These are phyloP conservation scores for Ophiosphaerella narmari DNA, from an alignment of 2,329 filamentous ascomycete genomes.

Conservation along the genomic window DNA sequence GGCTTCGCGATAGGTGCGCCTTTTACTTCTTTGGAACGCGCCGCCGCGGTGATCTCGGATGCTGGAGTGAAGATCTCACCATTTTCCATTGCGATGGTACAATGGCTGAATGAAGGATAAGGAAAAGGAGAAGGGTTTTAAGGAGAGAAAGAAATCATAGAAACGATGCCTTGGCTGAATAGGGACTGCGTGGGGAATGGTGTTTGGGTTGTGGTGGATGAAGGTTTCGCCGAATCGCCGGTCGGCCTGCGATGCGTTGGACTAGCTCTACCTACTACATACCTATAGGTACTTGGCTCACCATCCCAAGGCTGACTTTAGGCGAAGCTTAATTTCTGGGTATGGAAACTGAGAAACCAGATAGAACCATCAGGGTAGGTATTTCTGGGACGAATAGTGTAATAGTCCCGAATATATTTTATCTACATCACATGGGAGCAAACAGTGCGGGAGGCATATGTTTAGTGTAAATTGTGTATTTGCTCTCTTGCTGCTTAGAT, in stretches of 20 bases:
- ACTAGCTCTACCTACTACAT: no score
- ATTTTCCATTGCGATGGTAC: conserved; percentile 41
- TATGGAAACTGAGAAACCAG: no score
- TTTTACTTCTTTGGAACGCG: conserved; percentile 1
- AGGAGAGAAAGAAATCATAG: conserved; percentile 25
- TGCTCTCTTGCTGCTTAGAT: conserved; percentile 37
- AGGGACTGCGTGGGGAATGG: conserved; percentile 2
- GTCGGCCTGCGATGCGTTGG: no score
- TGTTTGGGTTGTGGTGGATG: conserved; percentile 14
- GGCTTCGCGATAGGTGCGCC: conserved; percentile 19
- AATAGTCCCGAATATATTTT: neutral
- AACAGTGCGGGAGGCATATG: neutral
- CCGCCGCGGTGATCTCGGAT: conserved; percentile 41
- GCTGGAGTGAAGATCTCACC: conserved; percentile 44
- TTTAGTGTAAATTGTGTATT: conserved; percentile 27
- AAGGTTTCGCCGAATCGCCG: conserved; percentile 21
- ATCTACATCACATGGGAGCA: neutral
- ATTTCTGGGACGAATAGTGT: neutral
- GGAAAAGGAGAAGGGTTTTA: neutral
- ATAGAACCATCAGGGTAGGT: no score
- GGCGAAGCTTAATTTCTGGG: no score
- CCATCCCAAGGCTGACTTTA: no score
- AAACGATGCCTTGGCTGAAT: conserved; percentile 2
- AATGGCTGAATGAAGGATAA: neutral
- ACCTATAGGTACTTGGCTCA: no score